Percentiles rank a stretch among this genome's conserved stretches.
phyloP scores from a whole-genome alignment of 495 filamentous ascomycete genomes.

The Trypethelium eluteriae region DNA sequence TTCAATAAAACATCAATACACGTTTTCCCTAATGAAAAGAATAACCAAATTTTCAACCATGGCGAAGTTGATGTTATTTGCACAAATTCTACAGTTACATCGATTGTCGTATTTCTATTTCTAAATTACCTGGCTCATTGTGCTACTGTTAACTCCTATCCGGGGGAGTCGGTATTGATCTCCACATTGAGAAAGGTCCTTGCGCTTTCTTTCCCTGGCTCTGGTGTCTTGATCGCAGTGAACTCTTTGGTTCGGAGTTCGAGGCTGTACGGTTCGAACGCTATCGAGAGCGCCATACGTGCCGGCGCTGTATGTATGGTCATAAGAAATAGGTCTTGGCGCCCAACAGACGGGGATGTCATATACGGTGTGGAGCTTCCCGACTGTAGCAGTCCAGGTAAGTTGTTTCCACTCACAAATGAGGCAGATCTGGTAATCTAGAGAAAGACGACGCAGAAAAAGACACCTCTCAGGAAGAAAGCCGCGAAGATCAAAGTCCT shows the following conservation, averaged over 20 bases:
- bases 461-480: too few species aligned
- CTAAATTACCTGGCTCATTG: slow-evolving; percentile 43
- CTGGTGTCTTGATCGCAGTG: neutral
- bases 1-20: neutral
- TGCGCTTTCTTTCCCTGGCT: slow-evolving; percentile 13
- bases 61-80: neutral
- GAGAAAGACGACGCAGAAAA: too few species aligned
- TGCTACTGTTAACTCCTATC: slow-evolving; percentile 39
- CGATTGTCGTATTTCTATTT: slow-evolving; percentile 33
- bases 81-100: neutral
- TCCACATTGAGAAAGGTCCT: slow-evolving; percentile 27
- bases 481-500: slow-evolving; percentile 13
- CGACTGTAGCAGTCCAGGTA: neutral
- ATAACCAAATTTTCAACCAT: neutral
- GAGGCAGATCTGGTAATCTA: too few species aligned
- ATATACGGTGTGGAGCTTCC: slow-evolving; percentile 21
- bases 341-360: slow-evolving; percentile 31
- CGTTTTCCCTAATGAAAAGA: neutral
- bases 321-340: slow-evolving; percentile 32
- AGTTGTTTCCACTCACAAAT: too few species aligned
- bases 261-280: slow-evolving; percentile 24
- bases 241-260: slow-evolving; percentile 15
- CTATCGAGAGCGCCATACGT: slow-evolving; percentile 27
- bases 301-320: slow-evolving; percentile 36
- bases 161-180: slow-evolving; percentile 33